A percentile compares a stretch with the other conserved stretches of the same genome.
phyloP scores from a whole-genome alignment of 2,329 filamentous ascomycete species.

The Bipolaris oryzae region DNA sequence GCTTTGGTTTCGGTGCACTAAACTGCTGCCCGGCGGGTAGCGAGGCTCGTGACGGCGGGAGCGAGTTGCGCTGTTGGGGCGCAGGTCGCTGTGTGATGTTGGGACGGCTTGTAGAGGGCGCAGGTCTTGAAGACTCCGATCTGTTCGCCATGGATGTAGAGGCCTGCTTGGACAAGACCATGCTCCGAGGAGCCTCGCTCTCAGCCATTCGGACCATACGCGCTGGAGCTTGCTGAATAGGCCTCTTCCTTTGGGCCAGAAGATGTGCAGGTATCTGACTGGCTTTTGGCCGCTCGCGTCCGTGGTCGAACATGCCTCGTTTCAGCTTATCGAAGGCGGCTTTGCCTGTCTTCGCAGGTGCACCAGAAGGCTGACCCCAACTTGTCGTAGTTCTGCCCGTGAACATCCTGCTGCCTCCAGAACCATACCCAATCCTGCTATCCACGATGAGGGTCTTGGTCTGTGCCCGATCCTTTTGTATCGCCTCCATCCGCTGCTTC shows the following conservation, averaged over 20 bases:
- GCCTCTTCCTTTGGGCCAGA: constrained; percentile 31
- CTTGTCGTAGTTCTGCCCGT: constrained; percentile 20
- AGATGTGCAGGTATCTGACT: constrained; percentile 37
- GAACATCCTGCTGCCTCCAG: constrained; percentile 25
- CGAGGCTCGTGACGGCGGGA: constrained; percentile 25
- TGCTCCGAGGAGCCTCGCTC: constrained; percentile 29
- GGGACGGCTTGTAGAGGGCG: constrained; percentile 14
- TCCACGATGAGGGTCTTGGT: constrained; percentile 44
- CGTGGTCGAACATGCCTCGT: constrained; percentile 42
- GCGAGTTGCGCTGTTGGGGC: constrained; percentile 17
- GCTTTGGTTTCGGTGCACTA: constrained; percentile 33
- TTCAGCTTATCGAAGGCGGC: constrained; percentile 44
- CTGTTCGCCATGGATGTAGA: constrained; percentile 28
- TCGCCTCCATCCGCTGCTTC: constrained; percentile 39
- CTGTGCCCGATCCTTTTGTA: constrained; percentile 38
- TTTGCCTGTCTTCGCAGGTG: constrained; percentile 45
- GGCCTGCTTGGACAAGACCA: constrained; percentile 36
- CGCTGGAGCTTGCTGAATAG: constrained; percentile 37
- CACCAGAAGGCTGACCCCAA: constrained; percentile 32
- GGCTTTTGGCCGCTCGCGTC: constrained; percentile 39
- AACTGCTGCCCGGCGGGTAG: constrained; percentile 41
- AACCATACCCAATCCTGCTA: constrained; percentile 31
- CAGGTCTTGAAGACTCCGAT: constrained; percentile 9
- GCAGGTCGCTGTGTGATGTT: constrained; percentile 34
- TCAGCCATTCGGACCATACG: constrained; percentile 42